Base-by-base conservation (phyloP, 331 rosid genomes). In the Malus hybrid region DNA sequence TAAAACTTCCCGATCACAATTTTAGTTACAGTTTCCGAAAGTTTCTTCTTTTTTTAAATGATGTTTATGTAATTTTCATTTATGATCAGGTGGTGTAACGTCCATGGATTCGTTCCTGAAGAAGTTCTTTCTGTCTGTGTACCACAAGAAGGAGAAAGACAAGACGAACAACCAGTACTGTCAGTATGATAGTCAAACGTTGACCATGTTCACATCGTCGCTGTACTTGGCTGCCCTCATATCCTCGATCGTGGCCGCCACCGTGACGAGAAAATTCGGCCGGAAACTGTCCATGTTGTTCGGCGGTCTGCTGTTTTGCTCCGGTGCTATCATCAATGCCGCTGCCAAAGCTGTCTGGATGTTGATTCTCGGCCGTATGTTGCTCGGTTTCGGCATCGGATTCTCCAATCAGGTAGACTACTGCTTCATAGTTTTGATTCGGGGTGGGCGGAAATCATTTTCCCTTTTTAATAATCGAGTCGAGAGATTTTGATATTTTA, bases 121-220 rank as follows among this genome's bases (percentile, higher is more conserved):
- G 54, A 86, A 91, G 79, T 93, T 93, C 32, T 93, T 93, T 44
- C 94, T 91, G 79, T 18, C 84, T 54, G 96, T 90, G 69, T 85
- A 29, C 78, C 65, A 88, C 54, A 87, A 87, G 77, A 93, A 91
- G 71, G 14, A 79, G 48, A 1, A 2, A 2, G 81, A 71, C 46
- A 14, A 72, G 46, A 7, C 87, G 5, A 46, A 19, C 0, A 88
- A 93, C 77, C 62, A 93, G 86, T 93, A 93, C 80, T 93, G 98
- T 34, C 91, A 88, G 67, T 93, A 93, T 63, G 93, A 93, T 74
- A 93, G 94, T 69, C 75, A 78, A 34, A 85, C 82, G 3, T 70
- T 93, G 62, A 93, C 97, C 6, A 77, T 90, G 93, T 93, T 93
- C 84, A 93, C 98, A 14, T 91, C 97, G 69, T 93, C 98, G 2